A percentile compares a stretch with the other conserved stretches of the same genome.
phyloP scores from a whole-genome alignment of 192 early-diverging fungal genomes.

The Backusella psychrophila region DNA sequence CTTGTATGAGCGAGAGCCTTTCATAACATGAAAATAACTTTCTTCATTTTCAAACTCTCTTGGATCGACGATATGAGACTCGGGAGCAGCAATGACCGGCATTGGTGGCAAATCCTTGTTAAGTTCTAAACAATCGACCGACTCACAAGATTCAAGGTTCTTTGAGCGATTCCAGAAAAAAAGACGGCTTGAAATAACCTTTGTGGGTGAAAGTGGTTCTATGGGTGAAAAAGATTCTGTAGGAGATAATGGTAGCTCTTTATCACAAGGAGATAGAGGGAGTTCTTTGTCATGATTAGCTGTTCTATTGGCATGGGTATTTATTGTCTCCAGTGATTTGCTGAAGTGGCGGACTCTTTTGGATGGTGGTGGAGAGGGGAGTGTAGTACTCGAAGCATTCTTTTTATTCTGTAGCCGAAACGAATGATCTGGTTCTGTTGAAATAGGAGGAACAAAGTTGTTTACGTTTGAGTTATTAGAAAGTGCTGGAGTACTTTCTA shows the following conservation, averaged over 20 bases:
- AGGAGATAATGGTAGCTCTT: background rate
- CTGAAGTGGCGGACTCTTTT: background rate
- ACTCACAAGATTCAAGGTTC: background rate
- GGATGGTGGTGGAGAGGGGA: background rate
- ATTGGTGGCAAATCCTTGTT: background rate
- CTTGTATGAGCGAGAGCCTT: background rate
- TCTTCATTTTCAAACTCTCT: slow-evolving; percentile 2
- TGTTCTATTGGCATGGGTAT: background rate
- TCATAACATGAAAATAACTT: background rate
- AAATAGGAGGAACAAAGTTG: background rate
- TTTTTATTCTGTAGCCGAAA: slow-evolving; percentile 6
- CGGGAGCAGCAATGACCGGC: background rate
- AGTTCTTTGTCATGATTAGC: background rate
- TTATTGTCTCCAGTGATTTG: background rate
- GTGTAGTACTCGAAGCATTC: background rate
- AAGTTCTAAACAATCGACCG: background rate
- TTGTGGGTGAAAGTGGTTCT: background rate
- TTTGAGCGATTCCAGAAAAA: slow-evolving; percentile 4
- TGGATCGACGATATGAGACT: background rate
- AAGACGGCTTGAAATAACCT: background rate
- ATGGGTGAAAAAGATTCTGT: background rate
- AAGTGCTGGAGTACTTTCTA: background rate
- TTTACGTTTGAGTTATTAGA: background rate
- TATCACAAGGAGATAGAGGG: background rate
- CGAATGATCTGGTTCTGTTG: background rate